phyloP scores from a whole-genome alignment of 140 eudicot species.

The Senecio squalidus region DNA sequence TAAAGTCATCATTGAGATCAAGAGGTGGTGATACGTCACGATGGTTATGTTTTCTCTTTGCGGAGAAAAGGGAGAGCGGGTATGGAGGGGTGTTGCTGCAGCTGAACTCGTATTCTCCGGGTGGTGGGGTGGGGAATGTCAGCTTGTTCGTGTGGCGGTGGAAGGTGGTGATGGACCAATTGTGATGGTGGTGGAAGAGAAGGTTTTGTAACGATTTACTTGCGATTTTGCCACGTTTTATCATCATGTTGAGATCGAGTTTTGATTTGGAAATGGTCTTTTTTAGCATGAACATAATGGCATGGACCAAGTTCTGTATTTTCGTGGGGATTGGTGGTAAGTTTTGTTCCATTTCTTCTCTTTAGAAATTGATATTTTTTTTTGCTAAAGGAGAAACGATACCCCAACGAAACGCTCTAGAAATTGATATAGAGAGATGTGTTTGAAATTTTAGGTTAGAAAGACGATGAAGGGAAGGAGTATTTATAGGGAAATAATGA shows the following conservation, averaged over 20 bases:
- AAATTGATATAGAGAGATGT: too few species aligned
- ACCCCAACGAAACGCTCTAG: too few species aligned
- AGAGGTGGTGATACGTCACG: neutral
- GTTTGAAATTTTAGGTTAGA: too few species aligned
- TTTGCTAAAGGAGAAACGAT: too few species aligned
- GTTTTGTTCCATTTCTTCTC: slow-evolving; percentile 50
- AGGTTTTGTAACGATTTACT: too few species aligned
- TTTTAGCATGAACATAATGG: slow-evolving; percentile 39
- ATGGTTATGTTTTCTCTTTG: slow-evolving; percentile 12
- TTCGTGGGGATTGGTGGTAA: slow-evolving; percentile 39
- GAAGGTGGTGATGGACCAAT: slow-evolving; percentile 12
- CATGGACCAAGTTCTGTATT: slow-evolving; percentile 37
- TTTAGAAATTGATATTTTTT: neutral
- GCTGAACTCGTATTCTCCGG: slow-evolving; percentile 57
- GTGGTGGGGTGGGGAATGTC: slow-evolving; percentile 8
- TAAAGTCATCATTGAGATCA: neutral
- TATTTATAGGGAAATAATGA: too few species aligned
- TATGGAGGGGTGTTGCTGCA: slow-evolving; percentile 50
- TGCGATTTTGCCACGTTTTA: slow-evolving; percentile 54
- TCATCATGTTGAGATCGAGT: slow-evolving; percentile 44
- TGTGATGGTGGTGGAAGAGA: slow-evolving; percentile 62
- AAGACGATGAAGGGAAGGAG: too few species aligned
- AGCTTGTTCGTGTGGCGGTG: slow-evolving; percentile 22
- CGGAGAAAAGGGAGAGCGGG: slow-evolving; percentile 14
- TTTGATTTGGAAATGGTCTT: slow-evolving; percentile 46